phyloP scores from a whole-genome alignment of 495 filamentous ascomycete genomes.

The Penicillium mononematosum region DNA sequence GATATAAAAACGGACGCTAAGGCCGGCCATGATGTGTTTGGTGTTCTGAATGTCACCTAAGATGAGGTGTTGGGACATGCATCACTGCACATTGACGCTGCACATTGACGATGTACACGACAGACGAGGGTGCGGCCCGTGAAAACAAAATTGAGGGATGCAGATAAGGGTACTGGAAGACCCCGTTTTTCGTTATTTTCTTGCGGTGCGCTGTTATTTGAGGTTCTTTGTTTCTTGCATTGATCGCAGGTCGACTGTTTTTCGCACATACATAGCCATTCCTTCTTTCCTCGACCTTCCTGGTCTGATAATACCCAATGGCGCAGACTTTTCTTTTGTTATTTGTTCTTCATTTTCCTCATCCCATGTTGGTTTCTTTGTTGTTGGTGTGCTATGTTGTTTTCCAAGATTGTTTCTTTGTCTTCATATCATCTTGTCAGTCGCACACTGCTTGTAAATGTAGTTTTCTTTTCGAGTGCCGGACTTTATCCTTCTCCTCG shows the following conservation, averaged over 20 bases:
- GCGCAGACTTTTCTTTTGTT: constrained; percentile 20
- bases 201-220: constrained; percentile 5
- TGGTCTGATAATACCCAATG: constrained; percentile 29
- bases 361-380: constrained; percentile 1
- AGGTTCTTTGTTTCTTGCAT: constrained; percentile 20
- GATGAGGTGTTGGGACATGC: background rate
- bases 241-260: constrained; percentile 33
- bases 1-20: constrained; percentile 28
- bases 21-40: constrained; percentile 43
- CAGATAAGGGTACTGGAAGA: constrained; percentile 11
- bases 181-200: constrained; percentile 7
- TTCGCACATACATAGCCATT: constrained; percentile 27
- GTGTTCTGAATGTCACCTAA: constrained; percentile 44
- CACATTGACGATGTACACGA: constrained; percentile 18
- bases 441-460: constrained; percentile 1
- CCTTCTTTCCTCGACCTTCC: constrained; percentile 13
- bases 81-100: constrained; percentile 13
- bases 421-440: constrained; percentile 1
- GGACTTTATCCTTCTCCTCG: background rate
- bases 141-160: background rate
- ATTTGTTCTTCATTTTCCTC: constrained; percentile 3
- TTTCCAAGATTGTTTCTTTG: constrained; percentile 1
- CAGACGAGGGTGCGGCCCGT: constrained; percentile 4
- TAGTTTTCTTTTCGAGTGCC: background rate
- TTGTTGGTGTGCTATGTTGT: constrained; percentile 7